phyloP scores from a whole-genome alignment of 108 stramenopile genomes.

The Cyclostephanos invisitatus region DNA sequence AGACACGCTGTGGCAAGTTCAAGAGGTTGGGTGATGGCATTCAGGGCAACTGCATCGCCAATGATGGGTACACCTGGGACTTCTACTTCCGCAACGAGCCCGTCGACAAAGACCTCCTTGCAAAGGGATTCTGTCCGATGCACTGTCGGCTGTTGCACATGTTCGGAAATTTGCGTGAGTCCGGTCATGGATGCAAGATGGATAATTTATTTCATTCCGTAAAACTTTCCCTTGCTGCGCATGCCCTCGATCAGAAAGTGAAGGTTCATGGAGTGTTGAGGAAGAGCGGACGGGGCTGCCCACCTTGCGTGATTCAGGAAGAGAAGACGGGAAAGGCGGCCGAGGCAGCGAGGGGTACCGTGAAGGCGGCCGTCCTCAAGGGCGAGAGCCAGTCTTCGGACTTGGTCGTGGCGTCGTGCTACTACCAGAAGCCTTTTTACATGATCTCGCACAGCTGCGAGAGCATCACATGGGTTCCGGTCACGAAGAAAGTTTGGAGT shows the following conservation, averaged over 20 bases:
- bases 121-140: conserved; percentile 18
- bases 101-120: conserved; percentile 1
- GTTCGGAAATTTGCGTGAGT: conserved; percentile 19
- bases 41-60: conserved; percentile 17
- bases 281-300: conserved; percentile 16
- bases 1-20: conserved; percentile 19
- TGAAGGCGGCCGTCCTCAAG: conserved; percentile 25
- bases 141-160: conserved; percentile 18
- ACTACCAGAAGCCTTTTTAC: conserved; percentile 28
- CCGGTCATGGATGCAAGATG: conserved; percentile 20
- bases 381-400: conserved; percentile 15
- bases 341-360: conserved; percentile 12
- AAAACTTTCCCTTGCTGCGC: conserved; percentile 14
- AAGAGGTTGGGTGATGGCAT: conserved; percentile 1
- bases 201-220: conserved; percentile 22
- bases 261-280: conserved; percentile 22
- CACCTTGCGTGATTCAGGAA: conserved; percentile 20
- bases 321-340: conserved; percentile 28
- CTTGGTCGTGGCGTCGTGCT: conserved; percentile 22
- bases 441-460: conserved; percentile 19
- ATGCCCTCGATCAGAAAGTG: conserved; percentile 7
- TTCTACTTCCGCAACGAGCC: conserved; percentile 29
- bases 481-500: conserved; percentile 6
- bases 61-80: conserved; percentile 24
- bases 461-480: conserved; percentile 19